These are phyloP conservation scores for Rhodotorula babjevae DNA, from an alignment of 768 basidiomycete species.

Conservation along the genomic window DNA sequence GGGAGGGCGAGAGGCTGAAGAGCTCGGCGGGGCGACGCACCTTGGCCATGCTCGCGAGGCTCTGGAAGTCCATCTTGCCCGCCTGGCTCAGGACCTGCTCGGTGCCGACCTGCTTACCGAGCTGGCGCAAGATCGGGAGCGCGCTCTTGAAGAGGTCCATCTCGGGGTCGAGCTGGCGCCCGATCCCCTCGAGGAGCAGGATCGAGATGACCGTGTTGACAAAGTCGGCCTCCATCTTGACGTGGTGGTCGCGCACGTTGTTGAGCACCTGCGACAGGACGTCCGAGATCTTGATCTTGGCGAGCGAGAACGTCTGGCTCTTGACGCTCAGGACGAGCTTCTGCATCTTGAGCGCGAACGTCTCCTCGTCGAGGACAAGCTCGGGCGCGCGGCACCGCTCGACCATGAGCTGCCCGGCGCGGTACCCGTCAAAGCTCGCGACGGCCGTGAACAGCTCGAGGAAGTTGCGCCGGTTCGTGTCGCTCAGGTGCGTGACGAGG, in stretches of 20 bases:
- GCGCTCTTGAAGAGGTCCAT: conserved; percentile 94
- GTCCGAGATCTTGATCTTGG: conserved; percentile 93
- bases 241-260: conserved; percentile 83
- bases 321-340: conserved; percentile 89
- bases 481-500: conserved; percentile 79
- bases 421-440: conserved; percentile 95
- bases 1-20: background rate
- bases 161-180: conserved; percentile 81
- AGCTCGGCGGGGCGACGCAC: conserved; percentile 49
- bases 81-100: conserved; percentile 52
- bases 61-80: conserved; percentile 46
- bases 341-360: conserved; percentile 96
- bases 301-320: conserved; percentile 92
- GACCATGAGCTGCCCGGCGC: conserved; percentile 90
- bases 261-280: conserved; percentile 81
- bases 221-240: conserved; percentile 98
- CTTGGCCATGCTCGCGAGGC: conserved; percentile 83
- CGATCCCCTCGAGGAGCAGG: conserved; percentile 89
- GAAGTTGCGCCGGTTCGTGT: conserved; percentile 81
- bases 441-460: conserved; percentile 93
- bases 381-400: conserved; percentile 88
- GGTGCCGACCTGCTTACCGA: conserved; percentile 85
- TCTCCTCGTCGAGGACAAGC: conserved; percentile 82
- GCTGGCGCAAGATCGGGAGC: conserved; percentile 81
- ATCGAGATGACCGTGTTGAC: conserved; percentile 96